A percentile compares a stretch with the other conserved stretches of the same genome.
Conservation (phyloP, 495 filamentous ascomycete genomes). For the Tuber borchii region DNA sequence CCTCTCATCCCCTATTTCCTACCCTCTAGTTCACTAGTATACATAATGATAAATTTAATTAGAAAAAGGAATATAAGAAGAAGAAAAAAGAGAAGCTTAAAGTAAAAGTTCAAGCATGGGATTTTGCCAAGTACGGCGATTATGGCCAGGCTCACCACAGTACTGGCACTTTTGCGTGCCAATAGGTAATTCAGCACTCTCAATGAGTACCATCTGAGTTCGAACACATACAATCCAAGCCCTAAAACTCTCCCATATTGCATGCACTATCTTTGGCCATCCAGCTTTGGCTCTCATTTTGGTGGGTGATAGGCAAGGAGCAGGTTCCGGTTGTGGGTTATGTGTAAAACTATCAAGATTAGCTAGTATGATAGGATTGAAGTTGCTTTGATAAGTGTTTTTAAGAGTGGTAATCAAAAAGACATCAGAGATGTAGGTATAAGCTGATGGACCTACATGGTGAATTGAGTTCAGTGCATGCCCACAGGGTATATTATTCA, state of each 20-base stretch:
- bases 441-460: background rate
- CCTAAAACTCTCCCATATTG: background rate
- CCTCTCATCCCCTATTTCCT: background rate
- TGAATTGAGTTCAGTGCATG: background rate
- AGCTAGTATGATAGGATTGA: background rate
- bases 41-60: too few relatives aligned
- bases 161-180: background rate
- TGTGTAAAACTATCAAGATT: background rate
- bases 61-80: background rate
- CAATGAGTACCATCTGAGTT: background rate
- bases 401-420: background rate
- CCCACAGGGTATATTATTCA: background rate
- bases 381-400: background rate
- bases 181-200: background rate
- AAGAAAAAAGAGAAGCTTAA: background rate
- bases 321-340: background rate
- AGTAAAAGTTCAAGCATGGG: background rate
- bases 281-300: background rate
- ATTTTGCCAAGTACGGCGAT: background rate
- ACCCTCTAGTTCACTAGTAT: too few relatives aligned
- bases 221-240: background rate
- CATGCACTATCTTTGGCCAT: background rate
- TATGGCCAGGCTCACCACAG: background rate
- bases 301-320: background rate
- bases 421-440: background rate